phyloP scores from a whole-genome alignment of 164 flowering plant genomes.

The Piper longum region DNA sequence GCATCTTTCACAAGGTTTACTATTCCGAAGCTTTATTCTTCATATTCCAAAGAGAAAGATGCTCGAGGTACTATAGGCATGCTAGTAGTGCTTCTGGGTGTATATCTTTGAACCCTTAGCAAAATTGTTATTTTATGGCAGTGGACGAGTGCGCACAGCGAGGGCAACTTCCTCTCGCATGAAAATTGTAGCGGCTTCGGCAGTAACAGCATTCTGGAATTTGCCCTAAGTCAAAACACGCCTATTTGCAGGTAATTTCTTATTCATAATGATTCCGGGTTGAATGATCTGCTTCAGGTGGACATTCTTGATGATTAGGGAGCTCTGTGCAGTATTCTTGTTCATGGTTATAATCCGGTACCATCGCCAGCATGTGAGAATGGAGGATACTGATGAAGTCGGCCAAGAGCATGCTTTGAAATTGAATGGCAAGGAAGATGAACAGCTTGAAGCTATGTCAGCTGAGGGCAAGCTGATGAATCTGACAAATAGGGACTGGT shows the following conservation, averaged over 20 bases:
- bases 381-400: conserved; percentile 9
- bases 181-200: conserved; percentile 28
- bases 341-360: conserved; percentile 45
- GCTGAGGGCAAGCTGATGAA: background rate
- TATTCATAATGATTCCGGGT: too few species aligned
- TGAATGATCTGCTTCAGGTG: too few species aligned
- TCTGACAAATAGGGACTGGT: background rate
- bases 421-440: background rate
- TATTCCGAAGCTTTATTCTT: conserved; percentile 60
- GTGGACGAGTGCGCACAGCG: conserved; percentile 31
- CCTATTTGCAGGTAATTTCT: conserved; percentile 25
- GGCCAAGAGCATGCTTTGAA: conserved; percentile 20
- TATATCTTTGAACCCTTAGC: background rate
- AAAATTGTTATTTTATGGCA: conserved; percentile 15
- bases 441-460: background rate
- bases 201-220: conserved; percentile 30
- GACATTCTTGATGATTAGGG: too few species aligned
- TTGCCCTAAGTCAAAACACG: conserved; percentile 22
- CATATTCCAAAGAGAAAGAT: conserved; percentile 37
- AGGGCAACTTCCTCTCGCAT: conserved; percentile 34
- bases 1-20: conserved; percentile 74
- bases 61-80: conserved; percentile 36
- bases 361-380: conserved; percentile 27
- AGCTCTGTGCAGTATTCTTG: conserved; percentile 78
- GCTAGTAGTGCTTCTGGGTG: background rate